These are phyloP conservation scores for Dichotomopilus funicola DNA, from an alignment of 2,329 filamentous ascomycete species.

Conservation along the genomic window DNA sequence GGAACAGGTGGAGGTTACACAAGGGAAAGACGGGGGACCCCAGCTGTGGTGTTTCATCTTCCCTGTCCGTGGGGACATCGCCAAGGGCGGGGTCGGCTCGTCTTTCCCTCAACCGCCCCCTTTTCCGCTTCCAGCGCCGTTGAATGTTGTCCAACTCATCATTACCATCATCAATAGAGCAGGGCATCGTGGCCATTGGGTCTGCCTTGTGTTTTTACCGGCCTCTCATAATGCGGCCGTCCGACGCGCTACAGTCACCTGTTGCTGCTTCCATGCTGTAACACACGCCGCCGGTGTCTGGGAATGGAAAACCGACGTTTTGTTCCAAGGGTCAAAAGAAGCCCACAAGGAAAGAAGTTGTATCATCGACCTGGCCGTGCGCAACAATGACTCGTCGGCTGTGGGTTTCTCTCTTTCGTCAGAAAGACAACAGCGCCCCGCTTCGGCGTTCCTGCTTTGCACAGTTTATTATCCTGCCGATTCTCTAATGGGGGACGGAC, in stretches of 20 bases:
- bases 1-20: neutral
- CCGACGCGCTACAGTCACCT: too few relatives aligned
- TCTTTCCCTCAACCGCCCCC: neutral
- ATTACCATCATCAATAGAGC: neutral
- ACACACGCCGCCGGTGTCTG: too few relatives aligned
- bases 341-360: too few relatives aligned
- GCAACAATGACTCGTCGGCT: too few relatives aligned
- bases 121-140: neutral
- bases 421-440: neutral
- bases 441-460: neutral
- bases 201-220: neutral
- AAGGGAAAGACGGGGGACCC: neutral
- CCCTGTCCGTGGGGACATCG: constrained; percentile 2
- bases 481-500: neutral
- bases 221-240: neutral
- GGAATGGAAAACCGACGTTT: too few relatives aligned
- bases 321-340: too few relatives aligned
- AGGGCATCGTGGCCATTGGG: too few relatives aligned
- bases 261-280: too few relatives aligned
- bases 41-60: constrained; percentile 7
- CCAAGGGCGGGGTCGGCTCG: constrained; percentile 10
- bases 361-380: too few relatives aligned
- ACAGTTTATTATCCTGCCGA: constrained; percentile 1
- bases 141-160: neutral
- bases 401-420: too few relatives aligned